Evolutionary conservation across 1,284 basidiomycete species (phyloP).

Genomic region (Fomitopsis palustris): DNA sequence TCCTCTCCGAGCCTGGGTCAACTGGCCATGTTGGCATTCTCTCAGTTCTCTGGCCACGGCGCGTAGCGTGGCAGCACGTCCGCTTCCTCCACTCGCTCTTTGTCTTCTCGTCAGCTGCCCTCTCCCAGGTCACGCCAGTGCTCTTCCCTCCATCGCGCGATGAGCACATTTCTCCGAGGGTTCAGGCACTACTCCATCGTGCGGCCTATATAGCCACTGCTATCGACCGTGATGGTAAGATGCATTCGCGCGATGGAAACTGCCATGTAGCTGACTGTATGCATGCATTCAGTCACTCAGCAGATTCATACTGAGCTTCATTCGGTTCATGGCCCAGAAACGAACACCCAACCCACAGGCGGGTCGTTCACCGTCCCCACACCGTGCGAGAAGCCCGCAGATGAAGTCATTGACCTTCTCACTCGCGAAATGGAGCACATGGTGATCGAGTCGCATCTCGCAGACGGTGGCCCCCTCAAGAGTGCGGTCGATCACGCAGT

Average conservation of each 20-base stretch:
- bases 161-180: constrained; percentile 7
- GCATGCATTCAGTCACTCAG: constrained; percentile 2
- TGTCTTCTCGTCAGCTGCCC: constrained; percentile 65
- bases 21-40: constrained; percentile 35
- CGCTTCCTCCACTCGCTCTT: constrained; percentile 75
- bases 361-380: constrained; percentile 16
- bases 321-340: constrained; percentile 19
- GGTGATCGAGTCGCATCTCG: constrained; percentile 58
- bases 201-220: constrained; percentile 34
- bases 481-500: constrained; percentile 25
- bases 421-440: constrained; percentile 58
- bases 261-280: not conserved
- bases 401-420: constrained; percentile 39
- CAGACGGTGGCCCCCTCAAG: constrained; percentile 49
- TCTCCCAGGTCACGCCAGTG: constrained; percentile 63
- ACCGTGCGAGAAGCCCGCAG: constrained; percentile 17
- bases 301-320: constrained; percentile 22
- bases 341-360: constrained; percentile 13
- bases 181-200: constrained; percentile 32
- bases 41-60: constrained; percentile 53
- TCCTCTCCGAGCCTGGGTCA: constrained; percentile 28
- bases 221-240: constrained; percentile 44
- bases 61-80: constrained; percentile 71
- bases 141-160: constrained; percentile 41
- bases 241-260: not conserved